Base-by-base conservation (phyloP, 176 grass and related monocot species). In the Tillandsia fasciculata region DNA sequence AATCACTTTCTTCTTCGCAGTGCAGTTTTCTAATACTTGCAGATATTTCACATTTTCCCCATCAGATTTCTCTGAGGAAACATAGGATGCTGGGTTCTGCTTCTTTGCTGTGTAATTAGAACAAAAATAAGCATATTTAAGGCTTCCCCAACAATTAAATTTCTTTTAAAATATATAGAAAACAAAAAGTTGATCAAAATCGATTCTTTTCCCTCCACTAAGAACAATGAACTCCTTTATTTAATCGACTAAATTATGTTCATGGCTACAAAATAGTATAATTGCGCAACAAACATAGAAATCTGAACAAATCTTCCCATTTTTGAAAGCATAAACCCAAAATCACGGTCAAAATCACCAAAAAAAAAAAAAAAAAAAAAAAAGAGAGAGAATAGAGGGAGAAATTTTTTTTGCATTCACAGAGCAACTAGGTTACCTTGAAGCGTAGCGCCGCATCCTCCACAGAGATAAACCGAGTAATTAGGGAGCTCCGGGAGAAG, bases 381-480 rank as follows among this genome's bases (percentile, higher is more conserved):
- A 65, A 28, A 9, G n/a, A n/a, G n/a, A n/a, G n/a, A n/a, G n/a
- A n/a, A n/a, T n/a, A n/a, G 20, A 20, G 20, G 20, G 20, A 20
- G 20, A 20, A 20, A 20, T 20, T 20, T 20, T 20, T 20, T 11
- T 9, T 13, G 56, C 50, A 23, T 9, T 9, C 13, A 15, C 18
- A 15, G 56, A 15, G 56, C 56, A 61, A 15, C 13, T 61, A 64
- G 27, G 13, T 67, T 33, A 93, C 94, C 84, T 83, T 88, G 87
- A 26, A 99, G 94, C 12, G 94, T 75, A 63, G 89, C 75, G 58
- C 90, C 89, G 71, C 94, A 99, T 2, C 81, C 88, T 67, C 93
- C 93, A 68, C 93, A 97, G 64, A 92, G 74, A 76, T 99, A 99
- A 76, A 99, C 67, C 64, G 84, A 93, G 89, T 79, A 93, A 52